Evolutionary conservation across 257 asterid species (phyloP).

Genomic region (Penstemon davidsonii): DNA sequence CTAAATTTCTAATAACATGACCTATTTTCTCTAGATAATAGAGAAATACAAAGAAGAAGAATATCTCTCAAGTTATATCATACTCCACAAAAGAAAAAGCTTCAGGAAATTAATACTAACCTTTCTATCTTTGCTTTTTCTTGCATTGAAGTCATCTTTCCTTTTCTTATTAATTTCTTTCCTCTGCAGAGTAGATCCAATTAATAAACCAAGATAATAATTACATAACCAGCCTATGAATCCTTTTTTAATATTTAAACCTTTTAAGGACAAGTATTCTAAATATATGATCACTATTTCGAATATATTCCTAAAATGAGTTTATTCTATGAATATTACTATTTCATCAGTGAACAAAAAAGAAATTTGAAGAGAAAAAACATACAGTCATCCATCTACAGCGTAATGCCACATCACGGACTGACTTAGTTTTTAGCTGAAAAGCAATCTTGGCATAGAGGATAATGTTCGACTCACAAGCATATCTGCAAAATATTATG

Average conservation of each 20-base stretch:
- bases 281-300: background rate
- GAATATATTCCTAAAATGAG: background rate
- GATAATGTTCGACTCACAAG: constrained; percentile 66
- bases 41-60: background rate
- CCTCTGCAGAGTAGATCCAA: constrained; percentile 53
- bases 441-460: constrained; percentile 91
- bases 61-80: no score
- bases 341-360: background rate
- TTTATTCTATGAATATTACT: background rate
- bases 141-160: constrained; percentile 66
- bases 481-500: constrained; percentile 51
- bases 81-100: background rate
- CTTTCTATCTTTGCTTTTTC: constrained; percentile 80
- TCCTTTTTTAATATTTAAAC: background rate
- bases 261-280: background rate
- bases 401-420: constrained; percentile 94
- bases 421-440: constrained; percentile 71
- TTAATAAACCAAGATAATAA: constrained; percentile 8
- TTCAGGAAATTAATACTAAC: constrained; percentile 32
- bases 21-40: constrained; percentile 5
- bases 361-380: constrained; percentile 20
- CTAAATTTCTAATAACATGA: background rate
- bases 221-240: background rate
- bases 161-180: constrained; percentile 75
- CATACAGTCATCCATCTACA: constrained; percentile 95